phyloP scores from a whole-genome alignment of 2,329 filamentous ascomycete species.

The Clarireedia paspali region DNA sequence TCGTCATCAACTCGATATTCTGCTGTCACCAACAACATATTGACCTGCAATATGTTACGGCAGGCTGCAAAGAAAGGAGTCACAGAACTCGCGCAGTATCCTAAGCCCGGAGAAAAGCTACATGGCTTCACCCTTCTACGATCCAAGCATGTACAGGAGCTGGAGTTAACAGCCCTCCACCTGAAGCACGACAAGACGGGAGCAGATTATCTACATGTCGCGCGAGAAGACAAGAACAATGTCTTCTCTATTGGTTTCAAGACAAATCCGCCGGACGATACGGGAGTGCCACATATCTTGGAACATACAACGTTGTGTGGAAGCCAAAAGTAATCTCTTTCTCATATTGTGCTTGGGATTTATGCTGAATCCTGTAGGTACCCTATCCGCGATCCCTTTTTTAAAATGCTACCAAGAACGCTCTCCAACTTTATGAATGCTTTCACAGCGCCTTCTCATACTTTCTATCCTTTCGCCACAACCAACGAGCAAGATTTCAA shows the following conservation, averaged over 20 bases:
- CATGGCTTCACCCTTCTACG: slow-evolving; percentile 90
- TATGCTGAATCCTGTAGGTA: slow-evolving; percentile 51
- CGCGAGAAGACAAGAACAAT: slow-evolving; percentile 95
- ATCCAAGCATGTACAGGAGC: slow-evolving; percentile 85
- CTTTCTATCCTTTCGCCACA: slow-evolving; percentile 95
- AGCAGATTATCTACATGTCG: slow-evolving; percentile 92
- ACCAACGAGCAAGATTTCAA: slow-evolving; percentile 93
- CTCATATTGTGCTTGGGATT: slow-evolving; percentile 1
- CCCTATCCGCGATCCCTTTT: slow-evolving; percentile 97
- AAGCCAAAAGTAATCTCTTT: slow-evolving; percentile 66
- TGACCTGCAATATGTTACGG: slow-evolving; percentile 39
- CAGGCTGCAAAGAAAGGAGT: slow-evolving; percentile 48
- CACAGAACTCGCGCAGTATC: slow-evolving; percentile 68
- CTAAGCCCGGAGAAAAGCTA: slow-evolving; percentile 73
- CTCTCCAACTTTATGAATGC: slow-evolving; percentile 99
- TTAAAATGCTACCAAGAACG: slow-evolving; percentile 97
- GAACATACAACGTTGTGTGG: slow-evolving; percentile 97
- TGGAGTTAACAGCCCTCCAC: slow-evolving; percentile 85
- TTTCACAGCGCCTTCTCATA: slow-evolving; percentile 93
- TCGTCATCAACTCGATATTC: not conserved
- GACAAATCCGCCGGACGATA: slow-evolving; percentile 95
- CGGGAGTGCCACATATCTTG: slow-evolving; percentile 91
- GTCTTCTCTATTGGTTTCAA: slow-evolving; percentile 99
- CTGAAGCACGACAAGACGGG: slow-evolving; percentile 92
- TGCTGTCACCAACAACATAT: slow-evolving; percentile 1